Conservation (phyloP, 495 filamentous ascomycete species). For the Talaromyces trachyspermus region DNA sequence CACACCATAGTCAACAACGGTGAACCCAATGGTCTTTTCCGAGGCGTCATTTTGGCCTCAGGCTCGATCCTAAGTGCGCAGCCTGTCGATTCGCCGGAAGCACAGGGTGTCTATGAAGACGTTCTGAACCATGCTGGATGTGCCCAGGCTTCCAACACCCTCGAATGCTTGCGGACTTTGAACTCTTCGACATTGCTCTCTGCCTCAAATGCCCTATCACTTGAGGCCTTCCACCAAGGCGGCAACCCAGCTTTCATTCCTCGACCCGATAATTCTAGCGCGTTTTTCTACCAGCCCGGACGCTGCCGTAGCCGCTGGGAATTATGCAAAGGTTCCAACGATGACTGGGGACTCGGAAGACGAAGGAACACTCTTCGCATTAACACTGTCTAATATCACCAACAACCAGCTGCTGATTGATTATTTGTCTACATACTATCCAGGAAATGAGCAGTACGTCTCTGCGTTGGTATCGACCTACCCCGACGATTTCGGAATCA, state of each 20-base stretch:
- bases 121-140: constrained; percentile 59
- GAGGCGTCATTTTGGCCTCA: constrained; percentile 64
- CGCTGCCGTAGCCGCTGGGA: constrained; percentile 32
- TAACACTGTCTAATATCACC: constrained; percentile 58
- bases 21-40: constrained; percentile 51
- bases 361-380: constrained; percentile 54
- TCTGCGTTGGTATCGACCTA: not conserved
- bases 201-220: constrained; percentile 54
- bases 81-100: constrained; percentile 54
- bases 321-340: constrained; percentile 53
- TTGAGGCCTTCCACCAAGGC: not conserved
- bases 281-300: constrained; percentile 50
- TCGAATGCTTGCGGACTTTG: constrained; percentile 53
- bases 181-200: constrained; percentile 53
- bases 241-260: constrained; percentile 43
- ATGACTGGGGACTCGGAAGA: constrained; percentile 53
- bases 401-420: constrained; percentile 46
- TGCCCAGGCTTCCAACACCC: constrained; percentile 40
- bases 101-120: constrained; percentile 53
- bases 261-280: constrained; percentile 49
- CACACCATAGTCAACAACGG: constrained; percentile 39
- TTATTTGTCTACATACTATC: constrained; percentile 37
- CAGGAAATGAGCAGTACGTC: not conserved
- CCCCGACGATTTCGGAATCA: not conserved
- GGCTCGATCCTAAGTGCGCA: constrained; percentile 57